Evolutionary conservation across 495 filamentous ascomycete genomes (phyloP).

Genomic region (Immersiella caudata): DNA sequence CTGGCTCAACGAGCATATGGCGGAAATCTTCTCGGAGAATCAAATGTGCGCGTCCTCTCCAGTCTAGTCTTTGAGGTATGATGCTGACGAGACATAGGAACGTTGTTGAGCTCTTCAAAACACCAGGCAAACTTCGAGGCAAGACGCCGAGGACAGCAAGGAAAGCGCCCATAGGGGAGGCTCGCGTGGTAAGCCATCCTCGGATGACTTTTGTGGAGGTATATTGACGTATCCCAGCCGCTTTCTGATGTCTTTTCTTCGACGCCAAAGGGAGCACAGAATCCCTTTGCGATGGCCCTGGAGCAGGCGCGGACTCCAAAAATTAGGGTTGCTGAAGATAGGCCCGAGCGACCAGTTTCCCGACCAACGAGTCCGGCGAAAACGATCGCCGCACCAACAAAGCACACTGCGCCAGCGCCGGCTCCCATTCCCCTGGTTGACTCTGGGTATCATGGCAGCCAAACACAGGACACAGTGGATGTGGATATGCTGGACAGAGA

Average conservation of each 20-base stretch:
- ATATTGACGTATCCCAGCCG: constrained; percentile 56
- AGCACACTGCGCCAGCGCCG: constrained; percentile 21
- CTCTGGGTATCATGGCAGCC: constrained; percentile 83
- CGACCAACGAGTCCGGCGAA: constrained; percentile 36
- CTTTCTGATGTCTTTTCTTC: constrained; percentile 77
- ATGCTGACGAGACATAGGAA: constrained; percentile 55
- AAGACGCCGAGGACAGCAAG: constrained; percentile 86
- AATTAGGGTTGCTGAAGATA: constrained; percentile 43
- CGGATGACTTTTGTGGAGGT: constrained; percentile 7
- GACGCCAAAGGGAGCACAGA: constrained; percentile 48
- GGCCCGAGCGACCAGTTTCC: constrained; percentile 27
- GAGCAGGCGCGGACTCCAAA: constrained; percentile 42
- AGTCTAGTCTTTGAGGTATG: not conserved
- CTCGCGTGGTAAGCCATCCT: constrained; percentile 62
- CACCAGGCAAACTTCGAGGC: constrained; percentile 88
- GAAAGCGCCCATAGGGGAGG: constrained; percentile 66
- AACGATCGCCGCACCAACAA: constrained; percentile 22
- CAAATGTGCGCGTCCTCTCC: constrained; percentile 64
- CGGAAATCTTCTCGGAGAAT: constrained; percentile 83
- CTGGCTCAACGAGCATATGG: constrained; percentile 97
- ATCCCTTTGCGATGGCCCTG: constrained; percentile 46
- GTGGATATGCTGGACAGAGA: constrained; percentile 29
- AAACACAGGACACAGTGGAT: constrained; percentile 44
- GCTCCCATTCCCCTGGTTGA: constrained; percentile 51
- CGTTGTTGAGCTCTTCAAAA: constrained; percentile 92